Conservation (phyloP, 2,329 filamentous ascomycete species). For the Neonectria neomacrospora region DNA sequence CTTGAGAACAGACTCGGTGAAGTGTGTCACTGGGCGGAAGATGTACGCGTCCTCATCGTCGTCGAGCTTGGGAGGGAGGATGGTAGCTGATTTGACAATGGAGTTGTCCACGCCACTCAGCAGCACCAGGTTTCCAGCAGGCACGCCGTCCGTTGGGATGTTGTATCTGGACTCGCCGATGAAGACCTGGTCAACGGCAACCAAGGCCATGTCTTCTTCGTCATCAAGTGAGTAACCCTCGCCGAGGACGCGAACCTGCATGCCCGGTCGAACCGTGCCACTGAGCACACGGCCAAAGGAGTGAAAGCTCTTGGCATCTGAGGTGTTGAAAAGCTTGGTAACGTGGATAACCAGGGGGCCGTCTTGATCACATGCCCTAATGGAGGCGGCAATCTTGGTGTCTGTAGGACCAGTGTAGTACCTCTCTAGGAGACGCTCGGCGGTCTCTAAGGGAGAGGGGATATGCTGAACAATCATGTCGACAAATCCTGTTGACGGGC, state of each 20-base stretch:
- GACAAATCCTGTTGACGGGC: constrained; percentile 87
- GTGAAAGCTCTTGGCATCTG: constrained; percentile 91
- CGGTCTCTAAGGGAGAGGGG: constrained; percentile 84
- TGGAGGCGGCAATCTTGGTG: constrained; percentile 80
- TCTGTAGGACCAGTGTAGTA: constrained; percentile 95
- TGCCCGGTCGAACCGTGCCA: constrained; percentile 83
- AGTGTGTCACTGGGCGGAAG: constrained; percentile 91
- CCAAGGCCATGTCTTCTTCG: constrained; percentile 94
- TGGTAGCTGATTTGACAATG: constrained; percentile 95
- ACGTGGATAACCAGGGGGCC: constrained; percentile 92
- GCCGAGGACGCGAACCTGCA: constrained; percentile 89
- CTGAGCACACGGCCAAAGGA: constrained; percentile 93
- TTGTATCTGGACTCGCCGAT: constrained; percentile 95
- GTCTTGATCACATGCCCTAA: constrained; percentile 86
- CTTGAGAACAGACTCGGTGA: constrained; percentile 98
- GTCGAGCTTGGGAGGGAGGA: constrained; percentile 82
- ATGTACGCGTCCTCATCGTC: constrained; percentile 95
- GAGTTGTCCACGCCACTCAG: constrained; percentile 95
- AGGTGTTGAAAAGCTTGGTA: constrained; percentile 91
- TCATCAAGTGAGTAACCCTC: constrained; percentile 97
- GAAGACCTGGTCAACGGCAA: constrained; percentile 86
- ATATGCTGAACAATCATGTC: constrained; percentile 94
- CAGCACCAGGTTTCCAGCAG: constrained; percentile 93
- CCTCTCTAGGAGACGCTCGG: constrained; percentile 78
- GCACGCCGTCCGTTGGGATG: constrained; percentile 89